Evolutionary conservation across 208 protist genomes (phyloP).

Genomic region (Leishmania amazonensis): DNA sequence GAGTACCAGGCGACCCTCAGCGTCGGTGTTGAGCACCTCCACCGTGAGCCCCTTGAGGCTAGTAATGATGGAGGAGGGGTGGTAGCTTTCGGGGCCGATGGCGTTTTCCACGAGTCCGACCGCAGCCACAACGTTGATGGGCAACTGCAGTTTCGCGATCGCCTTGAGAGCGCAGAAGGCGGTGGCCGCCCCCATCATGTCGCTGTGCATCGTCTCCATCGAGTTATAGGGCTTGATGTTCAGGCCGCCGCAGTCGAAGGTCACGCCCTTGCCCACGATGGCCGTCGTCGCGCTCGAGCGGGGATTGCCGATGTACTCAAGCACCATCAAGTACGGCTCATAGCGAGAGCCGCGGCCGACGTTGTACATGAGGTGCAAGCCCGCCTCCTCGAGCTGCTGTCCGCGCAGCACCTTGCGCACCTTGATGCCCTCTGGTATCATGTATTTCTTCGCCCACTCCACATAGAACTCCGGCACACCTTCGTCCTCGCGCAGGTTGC

Average conservation of each 20-base stretch:
- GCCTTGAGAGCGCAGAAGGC: slow-evolving; percentile 80
- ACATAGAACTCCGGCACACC: slow-evolving; percentile 75
- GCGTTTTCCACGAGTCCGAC: slow-evolving; percentile 90
- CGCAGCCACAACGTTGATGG: slow-evolving; percentile 77
- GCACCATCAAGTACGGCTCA: slow-evolving; percentile 73
- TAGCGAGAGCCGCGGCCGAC: slow-evolving; percentile 80
- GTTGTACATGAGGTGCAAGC: slow-evolving; percentile 78
- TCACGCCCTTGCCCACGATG: slow-evolving; percentile 92
- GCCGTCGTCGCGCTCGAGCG: slow-evolving; percentile 44
- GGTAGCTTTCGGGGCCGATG: slow-evolving; percentile 79
- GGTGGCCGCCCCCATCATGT: slow-evolving; percentile 92
- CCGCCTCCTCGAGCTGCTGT: slow-evolving; percentile 47
- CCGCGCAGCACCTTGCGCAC: slow-evolving; percentile 61
- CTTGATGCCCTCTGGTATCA: slow-evolving; percentile 58
- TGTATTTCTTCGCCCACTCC: slow-evolving; percentile 61
- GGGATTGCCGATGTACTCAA: slow-evolving; percentile 81
- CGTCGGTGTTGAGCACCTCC: slow-evolving; percentile 93
- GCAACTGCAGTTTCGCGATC: slow-evolving; percentile 57
- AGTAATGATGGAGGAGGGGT: slow-evolving; percentile 82
- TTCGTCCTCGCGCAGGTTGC: slow-evolving; percentile 87
- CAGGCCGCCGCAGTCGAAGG: slow-evolving; percentile 92
- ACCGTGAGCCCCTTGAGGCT: slow-evolving; percentile 83
- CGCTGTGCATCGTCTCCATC: slow-evolving; percentile 94
- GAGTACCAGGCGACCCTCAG: slow-evolving; percentile 91
- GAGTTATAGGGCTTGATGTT: slow-evolving; percentile 88